A percentile compares a stretch with the other conserved stretches of the same genome.
These are phyloP conservation scores for Chlamydomonas reinhardtii DNA, from an alignment of 163 green algal species.

Conservation along the genomic window DNA sequence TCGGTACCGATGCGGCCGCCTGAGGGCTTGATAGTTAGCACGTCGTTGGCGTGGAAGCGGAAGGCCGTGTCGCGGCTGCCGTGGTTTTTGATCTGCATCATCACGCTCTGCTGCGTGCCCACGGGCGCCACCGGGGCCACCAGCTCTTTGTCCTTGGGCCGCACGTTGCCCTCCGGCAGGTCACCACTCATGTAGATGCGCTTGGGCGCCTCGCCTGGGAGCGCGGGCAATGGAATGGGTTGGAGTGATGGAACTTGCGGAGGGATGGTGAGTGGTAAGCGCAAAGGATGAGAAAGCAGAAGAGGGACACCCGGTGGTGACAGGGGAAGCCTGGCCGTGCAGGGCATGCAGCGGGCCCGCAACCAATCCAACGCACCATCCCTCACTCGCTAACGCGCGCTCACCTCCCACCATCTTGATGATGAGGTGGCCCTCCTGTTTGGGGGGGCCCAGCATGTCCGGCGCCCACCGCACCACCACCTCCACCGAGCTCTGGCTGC, in stretches of 20 bases:
- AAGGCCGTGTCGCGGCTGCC: conserved; percentile 74
- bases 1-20: conserved; percentile 61
- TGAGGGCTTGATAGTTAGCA: conserved; percentile 57
- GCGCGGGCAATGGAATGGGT: neutral
- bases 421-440: conserved; percentile 50
- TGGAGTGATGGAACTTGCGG: too few species aligned
- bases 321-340: too few species aligned
- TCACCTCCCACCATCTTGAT: conserved; percentile 57
- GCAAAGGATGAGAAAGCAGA: too few species aligned
- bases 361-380: too few species aligned
- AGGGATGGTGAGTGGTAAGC: too few species aligned
- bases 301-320: too few species aligned
- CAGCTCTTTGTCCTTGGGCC: conserved; percentile 70
- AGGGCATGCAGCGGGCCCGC: too few species aligned
- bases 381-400: neutral
- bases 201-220: conserved; percentile 56
- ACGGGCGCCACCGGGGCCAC: conserved; percentile 66
- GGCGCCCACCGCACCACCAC: conserved; percentile 71
- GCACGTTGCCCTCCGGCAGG: conserved; percentile 66
- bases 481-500: conserved; percentile 52
- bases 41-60: conserved; percentile 49
- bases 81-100: conserved; percentile 68
- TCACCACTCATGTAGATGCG: conserved; percentile 65
- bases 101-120: conserved; percentile 57
- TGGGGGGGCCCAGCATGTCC: conserved; percentile 48